Percentiles rank a stretch among this genome's conserved stretches.
Conservation (phyloP, 2,329 filamentous ascomycete genomes). For the Endoconidiophora laricicola region DNA sequence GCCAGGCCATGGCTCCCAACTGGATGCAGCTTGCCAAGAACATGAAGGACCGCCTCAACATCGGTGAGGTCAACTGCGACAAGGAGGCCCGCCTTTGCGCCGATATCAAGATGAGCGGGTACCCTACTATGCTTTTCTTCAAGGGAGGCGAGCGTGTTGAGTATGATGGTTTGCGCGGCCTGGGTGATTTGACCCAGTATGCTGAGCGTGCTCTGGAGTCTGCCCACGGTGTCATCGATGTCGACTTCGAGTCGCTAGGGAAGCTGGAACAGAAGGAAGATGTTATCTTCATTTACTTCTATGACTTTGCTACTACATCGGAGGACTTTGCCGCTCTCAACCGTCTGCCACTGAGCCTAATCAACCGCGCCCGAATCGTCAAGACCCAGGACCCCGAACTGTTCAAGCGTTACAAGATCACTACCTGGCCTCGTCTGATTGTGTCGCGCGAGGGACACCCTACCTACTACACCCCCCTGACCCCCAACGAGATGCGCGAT, state of each 20-base stretch:
- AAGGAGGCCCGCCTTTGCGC: slow-evolving; percentile 77
- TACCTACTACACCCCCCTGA: slow-evolving; percentile 75
- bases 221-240: slow-evolving; percentile 60
- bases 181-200: slow-evolving; percentile 79
- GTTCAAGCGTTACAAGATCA: slow-evolving; percentile 77
- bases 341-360: slow-evolving; percentile 67
- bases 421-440: slow-evolving; percentile 85
- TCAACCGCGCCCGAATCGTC: slow-evolving; percentile 82
- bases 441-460: slow-evolving; percentile 80
- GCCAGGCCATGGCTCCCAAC: slow-evolving; percentile 76
- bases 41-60: slow-evolving; percentile 76
- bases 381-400: slow-evolving; percentile 71
- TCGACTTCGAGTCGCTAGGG: slow-evolving; percentile 60
- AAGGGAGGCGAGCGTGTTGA: slow-evolving; percentile 80
- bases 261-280: slow-evolving; percentile 83
- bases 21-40: slow-evolving; percentile 84
- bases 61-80: slow-evolving; percentile 95
- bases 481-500: slow-evolving; percentile 85
- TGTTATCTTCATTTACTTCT: slow-evolving; percentile 94
- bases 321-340: slow-evolving; percentile 88
- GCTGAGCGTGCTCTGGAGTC: slow-evolving; percentile 73
- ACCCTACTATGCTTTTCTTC: slow-evolving; percentile 87
- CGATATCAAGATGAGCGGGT: slow-evolving; percentile 63
- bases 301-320: slow-evolving; percentile 81
- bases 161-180: slow-evolving; percentile 77